Base-by-base conservation (phyloP, 2,329 filamentous ascomycete species). In the Colletotrichum aenigma region DNA sequence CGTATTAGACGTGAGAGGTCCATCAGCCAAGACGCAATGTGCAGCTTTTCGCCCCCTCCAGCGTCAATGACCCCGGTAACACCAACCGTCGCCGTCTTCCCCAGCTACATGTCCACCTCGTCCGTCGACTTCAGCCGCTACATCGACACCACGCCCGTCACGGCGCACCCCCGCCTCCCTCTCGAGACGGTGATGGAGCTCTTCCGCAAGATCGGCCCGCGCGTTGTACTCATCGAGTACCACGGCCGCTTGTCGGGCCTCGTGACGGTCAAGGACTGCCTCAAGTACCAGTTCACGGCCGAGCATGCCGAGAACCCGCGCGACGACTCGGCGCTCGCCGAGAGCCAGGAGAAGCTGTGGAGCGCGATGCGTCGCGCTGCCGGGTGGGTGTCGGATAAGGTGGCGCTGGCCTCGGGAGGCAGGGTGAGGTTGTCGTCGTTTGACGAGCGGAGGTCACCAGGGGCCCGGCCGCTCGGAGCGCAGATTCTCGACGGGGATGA, bases 111-210 rank as follows among this genome's bases (percentile, higher is more conserved):
- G 2, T 88, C 89, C 0, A 88, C 91, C 0, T 88, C 91, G 8
- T 89, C 86, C 2, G 84, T 98, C 38, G 95, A 98, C 82, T 95
- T 99, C 79, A 94, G 93, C 79, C 93, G 94, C 64, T 98, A 96
- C 81, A 93, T 98, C 68, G 96, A 99, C 82, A 90, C 93, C 10
- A 98, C 96, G 0, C 97, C 97, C 0, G 91, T 99, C 3, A 94
- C 96, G 0, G 96, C 96, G 1, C 97, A 99, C 81, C 97, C 97
- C 1, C 93, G 95, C 2, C 91, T 98, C 1, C 94, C 96, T 0
- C 91, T 99, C 0, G 97, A 99, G 85, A 99, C 97, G 0, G 96
- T 98, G 36, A 98, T 99, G 96, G 97, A 99, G 82, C 89, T 99
- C 13, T 99, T 99, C 88, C 96, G 96, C 84, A 99, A 98, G 87